Percentiles rank a stretch among this genome's conserved stretches.
These are phyloP conservation scores for Inga oerstediana DNA, from an alignment of 306 rosid genomes.

Conservation along the genomic window DNA sequence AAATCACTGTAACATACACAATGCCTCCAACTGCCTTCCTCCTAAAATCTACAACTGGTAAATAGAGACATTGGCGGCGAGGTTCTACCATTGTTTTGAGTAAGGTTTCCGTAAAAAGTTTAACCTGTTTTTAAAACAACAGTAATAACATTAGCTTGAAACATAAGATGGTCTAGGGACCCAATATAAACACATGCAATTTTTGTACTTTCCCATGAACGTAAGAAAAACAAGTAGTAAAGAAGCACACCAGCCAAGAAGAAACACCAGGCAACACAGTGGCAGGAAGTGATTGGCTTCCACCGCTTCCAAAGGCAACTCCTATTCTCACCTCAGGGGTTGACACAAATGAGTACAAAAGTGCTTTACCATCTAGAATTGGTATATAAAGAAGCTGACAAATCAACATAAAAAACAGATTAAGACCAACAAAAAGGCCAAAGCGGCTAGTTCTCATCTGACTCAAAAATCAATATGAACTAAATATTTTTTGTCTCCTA, in stretches of 20 bases:
- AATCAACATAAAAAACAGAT: conserved; percentile 26
- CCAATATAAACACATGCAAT: conserved; percentile 1
- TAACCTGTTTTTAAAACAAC: conserved; percentile 51
- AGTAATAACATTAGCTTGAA: neutral
- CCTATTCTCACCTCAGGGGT: conserved; percentile 86
- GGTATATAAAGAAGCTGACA: conserved; percentile 70
- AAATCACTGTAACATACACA: conserved; percentile 68
- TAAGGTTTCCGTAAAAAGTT: conserved; percentile 64
- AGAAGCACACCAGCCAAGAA: conserved; percentile 72
- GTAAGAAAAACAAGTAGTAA: neutral
- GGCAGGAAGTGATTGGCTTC: conserved; percentile 84
- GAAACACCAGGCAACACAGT: conserved; percentile 84
- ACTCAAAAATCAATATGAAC: neutral
- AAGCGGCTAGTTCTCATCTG: conserved; percentile 10
- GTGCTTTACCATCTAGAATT: conserved; percentile 66
- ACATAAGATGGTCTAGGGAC: neutral
- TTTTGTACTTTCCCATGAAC: conserved; percentile 2
- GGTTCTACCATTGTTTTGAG: conserved; percentile 88
- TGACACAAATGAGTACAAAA: conserved; percentile 70
- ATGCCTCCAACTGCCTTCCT: conserved; percentile 76
- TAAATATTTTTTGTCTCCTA: neutral
- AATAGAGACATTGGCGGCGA: conserved; percentile 68
- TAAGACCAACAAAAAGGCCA: conserved; percentile 9
- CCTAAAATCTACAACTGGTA: conserved; percentile 64
- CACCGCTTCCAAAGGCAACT: conserved; percentile 87